Base-by-base conservation (phyloP, 108 stramenopile species). In the Epithemia pelagica region DNA sequence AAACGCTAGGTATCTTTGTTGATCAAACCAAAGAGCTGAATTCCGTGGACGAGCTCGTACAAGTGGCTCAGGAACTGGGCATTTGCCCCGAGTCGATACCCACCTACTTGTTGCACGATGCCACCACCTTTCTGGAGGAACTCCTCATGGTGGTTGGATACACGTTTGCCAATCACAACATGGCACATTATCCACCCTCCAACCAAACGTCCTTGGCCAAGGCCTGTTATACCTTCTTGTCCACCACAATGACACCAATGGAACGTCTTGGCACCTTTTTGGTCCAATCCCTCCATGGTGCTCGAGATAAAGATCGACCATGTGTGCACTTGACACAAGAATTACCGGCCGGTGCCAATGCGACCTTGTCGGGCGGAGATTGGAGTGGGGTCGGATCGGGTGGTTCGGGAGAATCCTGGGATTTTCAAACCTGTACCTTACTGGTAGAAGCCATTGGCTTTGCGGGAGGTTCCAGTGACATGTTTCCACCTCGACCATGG, bases 371-470 rank as follows among this genome's bases (percentile, higher is more conserved):
- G n/a, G 74, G 78, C 23, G 86, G 86, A 18, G 86, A 89, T 73
- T 92, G 91, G 88, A 83, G 81, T 24, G 92, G 92, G 26, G 89
- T 85, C n/a, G 92, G 92, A 18, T 79, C 82, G 33, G 87, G 87
- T 15, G 59, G 63, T 20, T 68, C 79, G 64, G 92, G 89, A 18
- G 77, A 89, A 61, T 82, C 77, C 55, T 94, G 89, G 89, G 84
- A 84, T 65, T 85, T 78, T 61, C 87, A 88, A 62, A 73, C 82
- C 25, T 88, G 87, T 23, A 80, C 85, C 0, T 58, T 65, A 24
- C 53, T 84, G 28, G 78, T 90, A 1, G 85, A 85, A 66, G 72
- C 73, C 20, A 88, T 90, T 56, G 88, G 86, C 20, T 82, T 90
- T 62, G 66, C 75, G 0, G 58, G 75, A 15, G 32, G 33, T 37